phyloP scores from a whole-genome alignment of 2,329 filamentous ascomycete species.

The Trichophyton benhamiae region DNA sequence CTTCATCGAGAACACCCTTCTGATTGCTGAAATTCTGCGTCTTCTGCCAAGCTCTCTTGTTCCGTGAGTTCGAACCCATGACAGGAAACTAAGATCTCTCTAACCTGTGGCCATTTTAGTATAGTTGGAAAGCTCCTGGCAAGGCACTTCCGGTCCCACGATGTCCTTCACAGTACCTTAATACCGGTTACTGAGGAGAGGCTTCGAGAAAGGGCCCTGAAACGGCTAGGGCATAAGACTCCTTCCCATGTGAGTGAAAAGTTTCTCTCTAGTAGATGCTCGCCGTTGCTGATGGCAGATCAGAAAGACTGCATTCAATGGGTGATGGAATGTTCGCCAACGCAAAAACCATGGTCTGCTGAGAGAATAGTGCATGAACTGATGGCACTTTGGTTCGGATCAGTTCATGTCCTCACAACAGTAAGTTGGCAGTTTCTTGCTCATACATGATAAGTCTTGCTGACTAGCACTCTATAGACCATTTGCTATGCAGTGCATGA shows the following conservation, averaged over 20 bases:
- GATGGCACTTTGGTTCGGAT: constrained; percentile 1
- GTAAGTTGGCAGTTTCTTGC: neutral
- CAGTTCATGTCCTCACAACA: neutral
- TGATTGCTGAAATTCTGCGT: neutral
- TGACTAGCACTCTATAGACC: neutral
- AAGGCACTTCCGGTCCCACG: neutral
- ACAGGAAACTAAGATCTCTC: neutral
- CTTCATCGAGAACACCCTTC: neutral
- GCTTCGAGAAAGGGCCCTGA: neutral
- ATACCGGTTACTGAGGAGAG: neutral
- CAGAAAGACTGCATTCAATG: constrained; percentile 1
- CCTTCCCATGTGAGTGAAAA: neutral
- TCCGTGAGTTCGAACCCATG: neutral
- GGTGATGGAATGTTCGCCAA: neutral
- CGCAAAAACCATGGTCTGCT: neutral
- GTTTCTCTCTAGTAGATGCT: neutral
- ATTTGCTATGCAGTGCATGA: neutral
- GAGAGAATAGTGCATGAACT: neutral
- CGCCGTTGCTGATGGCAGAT: neutral
- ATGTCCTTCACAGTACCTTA: neutral
- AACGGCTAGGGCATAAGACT: neutral
- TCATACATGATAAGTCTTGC: neutral
- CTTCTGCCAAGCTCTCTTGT: neutral
- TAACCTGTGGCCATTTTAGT: neutral
- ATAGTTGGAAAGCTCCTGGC: neutral